Percentiles rank a stretch among this genome's conserved stretches.
Conservation (phyloP, 2,329 filamentous ascomycete genomes). For the Gliomastix tumulicola region DNA sequence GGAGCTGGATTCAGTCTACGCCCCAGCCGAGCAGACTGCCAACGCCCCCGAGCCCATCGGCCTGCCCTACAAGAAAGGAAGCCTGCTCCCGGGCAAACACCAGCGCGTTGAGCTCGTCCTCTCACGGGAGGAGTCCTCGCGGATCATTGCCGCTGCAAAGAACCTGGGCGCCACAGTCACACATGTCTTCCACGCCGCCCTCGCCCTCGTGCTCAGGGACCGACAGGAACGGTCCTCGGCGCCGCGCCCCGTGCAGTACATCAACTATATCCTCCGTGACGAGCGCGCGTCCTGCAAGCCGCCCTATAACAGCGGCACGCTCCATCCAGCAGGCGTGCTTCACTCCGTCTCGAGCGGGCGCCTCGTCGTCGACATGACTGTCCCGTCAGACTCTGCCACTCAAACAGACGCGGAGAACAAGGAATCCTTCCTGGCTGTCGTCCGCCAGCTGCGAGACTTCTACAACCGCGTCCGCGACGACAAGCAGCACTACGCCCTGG, state of each 20-base stretch:
- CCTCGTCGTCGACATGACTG: slow-evolving; percentile 15
- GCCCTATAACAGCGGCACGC: slow-evolving; percentile 11
- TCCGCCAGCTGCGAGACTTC: slow-evolving; percentile 15
- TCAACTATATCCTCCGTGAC: slow-evolving; percentile 23
- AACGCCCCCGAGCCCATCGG: slow-evolving; percentile 3
- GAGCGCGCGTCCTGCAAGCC: slow-evolving; percentile 14
- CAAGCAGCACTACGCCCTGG: slow-evolving; percentile 16
- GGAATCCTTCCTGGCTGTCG: slow-evolving; percentile 13
- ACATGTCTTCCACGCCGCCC: slow-evolving; percentile 22
- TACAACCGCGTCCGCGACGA: slow-evolving; percentile 21
- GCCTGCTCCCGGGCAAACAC: slow-evolving; percentile 10
- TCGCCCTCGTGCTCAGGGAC: slow-evolving; percentile 18
- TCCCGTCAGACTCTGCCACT: slow-evolving; percentile 1
- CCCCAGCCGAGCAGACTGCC: slow-evolving; percentile 1
- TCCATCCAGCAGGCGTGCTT: slow-evolving; percentile 19
- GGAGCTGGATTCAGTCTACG: slow-evolving; percentile 3
- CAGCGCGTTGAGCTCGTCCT: slow-evolving; percentile 15
- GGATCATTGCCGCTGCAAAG: slow-evolving; percentile 12
- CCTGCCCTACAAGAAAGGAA: slow-evolving; percentile 12
- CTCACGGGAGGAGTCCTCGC: slow-evolving; percentile 6
- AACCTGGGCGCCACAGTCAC: slow-evolving; percentile 14
- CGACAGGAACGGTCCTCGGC: slow-evolving; percentile 5
- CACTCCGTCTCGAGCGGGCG: slow-evolving; percentile 19
- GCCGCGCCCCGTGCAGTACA: slow-evolving; percentile 12
- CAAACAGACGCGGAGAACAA: not conserved